These are phyloP conservation scores for Aspergillus panamensis DNA, from an alignment of 495 filamentous ascomycete species.

Conservation along the genomic window DNA sequence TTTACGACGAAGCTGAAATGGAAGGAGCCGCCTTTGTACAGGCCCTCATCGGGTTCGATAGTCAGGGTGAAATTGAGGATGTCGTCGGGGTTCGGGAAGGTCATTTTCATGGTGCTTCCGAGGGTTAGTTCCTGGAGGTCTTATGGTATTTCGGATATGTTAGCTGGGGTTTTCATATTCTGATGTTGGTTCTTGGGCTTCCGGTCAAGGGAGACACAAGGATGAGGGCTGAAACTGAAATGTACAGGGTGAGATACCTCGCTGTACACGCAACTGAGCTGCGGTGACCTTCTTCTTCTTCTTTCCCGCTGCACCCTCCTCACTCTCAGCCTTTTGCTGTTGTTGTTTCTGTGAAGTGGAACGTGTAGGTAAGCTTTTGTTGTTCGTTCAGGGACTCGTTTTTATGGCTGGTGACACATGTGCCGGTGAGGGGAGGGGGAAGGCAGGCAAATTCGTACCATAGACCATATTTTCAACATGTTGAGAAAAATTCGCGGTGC, in stretches of 20 bases:
- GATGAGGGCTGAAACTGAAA: not conserved
- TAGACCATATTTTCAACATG: conserved; percentile 99
- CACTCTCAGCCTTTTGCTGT: conserved; percentile 89
- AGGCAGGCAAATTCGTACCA: conserved; percentile 56
- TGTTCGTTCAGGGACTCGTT: not conserved
- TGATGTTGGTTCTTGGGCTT: not conserved
- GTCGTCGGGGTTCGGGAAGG: conserved; percentile 92
- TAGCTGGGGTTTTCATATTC: not conserved
- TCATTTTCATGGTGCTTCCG: conserved; percentile 84
- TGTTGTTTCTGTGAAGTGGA: conserved; percentile 65
- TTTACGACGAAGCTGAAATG: conserved; percentile 89
- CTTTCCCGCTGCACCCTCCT: conserved; percentile 67
- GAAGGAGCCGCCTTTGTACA: conserved; percentile 91
- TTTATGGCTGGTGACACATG: not conserved
- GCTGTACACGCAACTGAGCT: conserved; percentile 91
- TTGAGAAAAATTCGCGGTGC: conserved; percentile 34
- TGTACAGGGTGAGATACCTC: conserved; percentile 55
- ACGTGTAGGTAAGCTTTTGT: not conserved
- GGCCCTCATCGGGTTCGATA: conserved; percentile 95
- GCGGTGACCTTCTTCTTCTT: conserved; percentile 99
- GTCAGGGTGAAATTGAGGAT: conserved; percentile 93
- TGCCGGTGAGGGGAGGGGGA: not conserved
- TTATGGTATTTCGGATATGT: conserved; percentile 30
- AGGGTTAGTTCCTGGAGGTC: conserved; percentile 91
- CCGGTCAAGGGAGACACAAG: not conserved